Evolutionary conservation across 768 basidiomycete species (phyloP).

Genomic region (Pisolithus microcarpus): DNA sequence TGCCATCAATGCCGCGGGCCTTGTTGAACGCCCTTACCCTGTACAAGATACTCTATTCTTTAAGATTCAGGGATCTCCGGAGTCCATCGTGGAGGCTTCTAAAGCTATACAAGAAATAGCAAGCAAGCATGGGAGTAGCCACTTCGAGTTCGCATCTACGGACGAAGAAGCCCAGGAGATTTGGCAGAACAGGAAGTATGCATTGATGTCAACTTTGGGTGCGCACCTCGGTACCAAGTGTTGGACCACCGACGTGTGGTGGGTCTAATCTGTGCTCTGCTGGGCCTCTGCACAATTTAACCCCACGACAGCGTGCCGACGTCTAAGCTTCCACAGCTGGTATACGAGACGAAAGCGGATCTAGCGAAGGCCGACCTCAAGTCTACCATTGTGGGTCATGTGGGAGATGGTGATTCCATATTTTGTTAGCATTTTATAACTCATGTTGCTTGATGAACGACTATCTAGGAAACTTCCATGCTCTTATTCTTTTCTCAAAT

Average conservation of each 20-base stretch:
- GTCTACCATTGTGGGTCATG: conserved; percentile 77
- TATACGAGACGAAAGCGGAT: conserved; percentile 75
- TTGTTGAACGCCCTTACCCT: conserved; percentile 55
- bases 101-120: conserved; percentile 54
- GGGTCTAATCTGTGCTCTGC: conserved; percentile 7
- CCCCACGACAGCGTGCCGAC: conserved; percentile 51
- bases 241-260: conserved; percentile 94
- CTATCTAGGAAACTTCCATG: conserved; percentile 37
- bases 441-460: neutral
- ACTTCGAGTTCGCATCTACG: conserved; percentile 66
- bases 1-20: conserved; percentile 63
- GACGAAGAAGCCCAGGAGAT: conserved; percentile 70
- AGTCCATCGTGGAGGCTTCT: conserved; percentile 51
- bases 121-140: conserved; percentile 56
- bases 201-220: conserved; percentile 63
- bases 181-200: conserved; percentile 85
- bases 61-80: conserved; percentile 77
- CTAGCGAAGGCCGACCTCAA: conserved; percentile 47
- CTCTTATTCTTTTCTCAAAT: conserved; percentile 49
- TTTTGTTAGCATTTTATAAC: neutral
- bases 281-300: neutral
- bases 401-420: conserved; percentile 60
- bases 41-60: conserved; percentile 81
- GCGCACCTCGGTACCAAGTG: conserved; percentile 55
- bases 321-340: conserved; percentile 59